These are phyloP conservation scores for Solanum peruvianum DNA, from an alignment of 257 asterid genomes.

Conservation along the genomic window DNA sequence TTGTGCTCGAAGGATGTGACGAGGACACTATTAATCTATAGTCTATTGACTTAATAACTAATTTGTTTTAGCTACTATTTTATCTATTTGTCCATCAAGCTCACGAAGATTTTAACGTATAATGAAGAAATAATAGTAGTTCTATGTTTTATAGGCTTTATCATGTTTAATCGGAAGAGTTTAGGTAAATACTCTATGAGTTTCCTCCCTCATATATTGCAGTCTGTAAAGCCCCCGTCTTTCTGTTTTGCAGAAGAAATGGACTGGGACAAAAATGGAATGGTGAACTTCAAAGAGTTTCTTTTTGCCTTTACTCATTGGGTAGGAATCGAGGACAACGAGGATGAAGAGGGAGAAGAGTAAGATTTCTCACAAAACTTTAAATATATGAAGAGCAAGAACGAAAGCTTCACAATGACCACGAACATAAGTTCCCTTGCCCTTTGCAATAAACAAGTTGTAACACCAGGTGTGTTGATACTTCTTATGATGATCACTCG, in stretches of 20 bases:
- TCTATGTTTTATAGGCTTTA: neutral
- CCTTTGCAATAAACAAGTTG: neutral
- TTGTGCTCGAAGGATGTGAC: neutral
- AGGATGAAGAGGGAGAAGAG: constrained; percentile 39
- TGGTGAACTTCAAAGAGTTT: constrained; percentile 81
- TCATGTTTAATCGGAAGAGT: neutral
- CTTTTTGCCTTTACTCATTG: constrained; percentile 83
- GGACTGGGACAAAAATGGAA: constrained; percentile 96
- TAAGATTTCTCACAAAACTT: neutral
- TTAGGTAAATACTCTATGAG: neutral
- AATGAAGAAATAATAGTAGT: neutral
- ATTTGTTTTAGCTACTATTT: neutral
- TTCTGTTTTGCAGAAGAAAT: constrained; percentile 64
- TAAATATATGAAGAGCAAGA: neutral
- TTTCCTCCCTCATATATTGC: neutral
- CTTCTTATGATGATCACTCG: neutral
- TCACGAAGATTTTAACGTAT: neutral
- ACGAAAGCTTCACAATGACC: neutral
- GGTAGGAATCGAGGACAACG: constrained; percentile 75
- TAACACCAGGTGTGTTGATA: neutral
- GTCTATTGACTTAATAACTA: neutral
- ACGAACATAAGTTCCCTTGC: neutral
- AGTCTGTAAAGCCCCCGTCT: neutral
- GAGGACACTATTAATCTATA: neutral
- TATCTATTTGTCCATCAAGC: neutral